Evolutionary conservation across 225 moss, liverwort and hornwort species (phyloP), one percentile per base, ranked within the genome.

Genomic region (Marchantia paleacea): DNA sequence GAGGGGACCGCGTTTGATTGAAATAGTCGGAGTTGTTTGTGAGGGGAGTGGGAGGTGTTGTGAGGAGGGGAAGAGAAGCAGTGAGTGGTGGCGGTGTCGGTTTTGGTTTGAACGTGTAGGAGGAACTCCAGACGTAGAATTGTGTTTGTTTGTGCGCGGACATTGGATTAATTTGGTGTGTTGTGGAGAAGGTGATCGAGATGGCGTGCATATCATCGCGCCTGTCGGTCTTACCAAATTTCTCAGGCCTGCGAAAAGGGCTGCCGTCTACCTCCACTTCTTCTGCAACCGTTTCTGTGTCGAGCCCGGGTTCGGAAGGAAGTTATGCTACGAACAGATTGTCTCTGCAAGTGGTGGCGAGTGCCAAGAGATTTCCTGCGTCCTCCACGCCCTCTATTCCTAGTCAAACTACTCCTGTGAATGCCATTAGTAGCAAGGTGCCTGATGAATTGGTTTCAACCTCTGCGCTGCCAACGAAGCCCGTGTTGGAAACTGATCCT

Each of bases 401-500:
- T 14, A 63, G 65, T 64, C 77, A 77, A 16, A 12, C 51, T 20
- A 18, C 72, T 51, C 50, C 78, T 47, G 4, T 29, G 14, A 82
- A 82, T 82, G 81, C 85, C 28, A 71, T 85, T 52, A 82, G 63
- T 65, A 82, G 79, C 79, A 85, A 76, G 75, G 68, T 79, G 28
- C 62, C 85, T 4, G 70, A 75, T 25, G 85, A 76, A 76, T 75
- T 76, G 81, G 74, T 79, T 50, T 25, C 82, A 16, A 22, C 75
- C 19, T 69, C 85, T 22, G 31, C 62, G 3, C 51, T 80, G 79
- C 76, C 75, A 82, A 81, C 65, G 49, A 82, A 82, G 9, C 82
- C 82, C 13, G 78, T 80, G 18, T 78, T 94, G 85, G 94, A 94
- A 58, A 86, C 86, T 24, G 92, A 94, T 83, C 92, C 94, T 48